Percentiles rank a stretch among this genome's conserved stretches.
Conservation (phyloP, 176 grass and related monocot genomes). For the Triticum turgidum region DNA sequence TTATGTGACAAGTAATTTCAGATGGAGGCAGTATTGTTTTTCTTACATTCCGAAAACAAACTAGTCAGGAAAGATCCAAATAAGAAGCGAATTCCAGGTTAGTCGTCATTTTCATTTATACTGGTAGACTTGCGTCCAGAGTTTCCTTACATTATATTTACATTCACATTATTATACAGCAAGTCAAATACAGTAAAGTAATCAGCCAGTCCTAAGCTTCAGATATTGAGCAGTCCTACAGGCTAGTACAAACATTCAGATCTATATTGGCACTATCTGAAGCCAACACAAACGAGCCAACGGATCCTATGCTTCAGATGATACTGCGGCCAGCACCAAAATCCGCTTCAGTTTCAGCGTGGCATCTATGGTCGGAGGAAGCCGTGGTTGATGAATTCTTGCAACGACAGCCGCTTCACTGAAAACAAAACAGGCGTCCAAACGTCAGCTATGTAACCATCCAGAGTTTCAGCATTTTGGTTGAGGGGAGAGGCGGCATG, state of each 20-base stretch:
- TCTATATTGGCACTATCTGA: neutral
- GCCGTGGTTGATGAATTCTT: slow-evolving; percentile 39
- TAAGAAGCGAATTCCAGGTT: no score
- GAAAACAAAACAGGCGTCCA: neutral
- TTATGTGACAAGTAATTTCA: no score
- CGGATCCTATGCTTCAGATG: neutral
- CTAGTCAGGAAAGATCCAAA: no score
- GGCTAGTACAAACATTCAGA: neutral
- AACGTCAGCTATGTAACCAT: neutral
- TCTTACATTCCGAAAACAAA: no score
- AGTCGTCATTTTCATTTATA: no score
- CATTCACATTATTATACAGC: neutral
- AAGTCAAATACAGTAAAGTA: neutral
- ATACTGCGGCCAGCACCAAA: neutral
- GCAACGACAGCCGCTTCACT: slow-evolving; percentile 32
- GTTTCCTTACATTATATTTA: no score
- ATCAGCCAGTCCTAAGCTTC: neutral
- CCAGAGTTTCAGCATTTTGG: neutral
- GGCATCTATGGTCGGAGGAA: slow-evolving; percentile 8
- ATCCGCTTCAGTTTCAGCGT: neutral
- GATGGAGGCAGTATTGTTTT: no score
- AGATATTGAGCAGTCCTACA: neutral
- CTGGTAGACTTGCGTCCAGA: no score
- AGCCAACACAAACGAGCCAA: neutral
- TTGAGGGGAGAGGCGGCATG: neutral